Base-by-base conservation (phyloP, 2,329 filamentous ascomycete species). In the Arthrobotrys sphaeroides region DNA sequence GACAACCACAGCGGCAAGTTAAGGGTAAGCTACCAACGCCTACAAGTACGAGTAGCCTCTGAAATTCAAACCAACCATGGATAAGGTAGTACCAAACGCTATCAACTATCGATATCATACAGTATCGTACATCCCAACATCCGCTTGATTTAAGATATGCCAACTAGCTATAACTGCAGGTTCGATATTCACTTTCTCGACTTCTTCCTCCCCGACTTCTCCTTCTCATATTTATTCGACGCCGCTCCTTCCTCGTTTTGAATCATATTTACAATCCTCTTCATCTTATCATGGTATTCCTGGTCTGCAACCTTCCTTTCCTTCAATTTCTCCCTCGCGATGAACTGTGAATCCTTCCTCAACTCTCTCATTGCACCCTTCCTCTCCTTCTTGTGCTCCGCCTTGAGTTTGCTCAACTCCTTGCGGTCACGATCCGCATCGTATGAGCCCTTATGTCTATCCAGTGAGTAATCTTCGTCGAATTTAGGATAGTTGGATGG, bases 201-300 rank as follows among this genome's bases (percentile, higher is more conserved):
- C 82, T 86, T 85, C 83, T 92, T 93, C 83, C 93, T 87, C 82
- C 86, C 86, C 82, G 88, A 87, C 86, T 90, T 95, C 86, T 96
- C 93, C 80, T 90, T 87, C 84, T 96, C 94, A 86, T 98, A 98
- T 55, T 87, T 88, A 83, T 98, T 98, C 45, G 89, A 87, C 83
- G 95, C 94, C 72, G 87, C 85, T 0, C 94, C 94, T 83, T 97
- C 95, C 84, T 97, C 91, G 79, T 91, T 92, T 84, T 99, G 94
- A 80, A 99, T 97, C 87, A 97, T 94, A 7, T 94, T 92, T 79
- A 98, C 89, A 75, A 99, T 86, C 78, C 91, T 88, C 86, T 91
- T 92, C 85, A 94, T 96, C 87, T 98, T 98, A 86, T 91, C 92
- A 86, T 98, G 94, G 86, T 99, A 98, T 78, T 92, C 93, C 70